Evolutionary conservation across 768 basidiomycete genomes (phyloP).

Genomic region (Termitomyces titanicus): DNA sequence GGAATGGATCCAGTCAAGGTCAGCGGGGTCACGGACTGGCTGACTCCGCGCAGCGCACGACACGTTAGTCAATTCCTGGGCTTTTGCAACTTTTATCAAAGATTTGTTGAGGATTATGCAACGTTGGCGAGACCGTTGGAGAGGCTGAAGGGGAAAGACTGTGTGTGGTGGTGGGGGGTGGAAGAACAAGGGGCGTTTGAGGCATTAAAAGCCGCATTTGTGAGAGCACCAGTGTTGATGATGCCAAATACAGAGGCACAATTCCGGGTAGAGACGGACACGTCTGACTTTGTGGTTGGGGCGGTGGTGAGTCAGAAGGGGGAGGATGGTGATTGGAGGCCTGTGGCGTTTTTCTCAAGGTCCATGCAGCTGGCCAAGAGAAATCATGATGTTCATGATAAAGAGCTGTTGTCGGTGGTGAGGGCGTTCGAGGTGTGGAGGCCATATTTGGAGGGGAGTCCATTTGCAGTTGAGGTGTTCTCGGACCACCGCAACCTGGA

Average conservation of each 20-base stretch:
- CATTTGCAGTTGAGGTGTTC: not conserved
- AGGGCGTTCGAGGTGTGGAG: constrained; percentile 20
- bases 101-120: not conserved
- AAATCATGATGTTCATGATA: constrained; percentile 41
- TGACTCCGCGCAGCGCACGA: too few species aligned
- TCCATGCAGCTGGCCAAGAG: constrained; percentile 22
- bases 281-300: constrained; percentile 10
- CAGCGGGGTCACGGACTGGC: too few species aligned
- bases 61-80: not conserved
- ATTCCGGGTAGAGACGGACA: constrained; percentile 6
- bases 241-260: constrained; percentile 3
- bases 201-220: constrained; percentile 22
- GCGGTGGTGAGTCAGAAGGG: constrained; percentile 17
- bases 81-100: not conserved
- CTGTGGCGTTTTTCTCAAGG: constrained; percentile 25
- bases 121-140: not conserved
- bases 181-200: constrained; percentile 23
- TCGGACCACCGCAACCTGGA: constrained; percentile 21
- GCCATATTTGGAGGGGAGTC: constrained; percentile 1
- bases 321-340: constrained; percentile 16
- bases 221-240: constrained; percentile 20
- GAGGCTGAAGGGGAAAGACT: not conserved
- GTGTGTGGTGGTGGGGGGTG: not conserved
- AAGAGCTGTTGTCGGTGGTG: constrained; percentile 42
- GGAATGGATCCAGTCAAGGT: too few species aligned